These are phyloP conservation scores for Russula brevipes DNA, from an alignment of 768 basidiomycete species.

Conservation along the genomic window DNA sequence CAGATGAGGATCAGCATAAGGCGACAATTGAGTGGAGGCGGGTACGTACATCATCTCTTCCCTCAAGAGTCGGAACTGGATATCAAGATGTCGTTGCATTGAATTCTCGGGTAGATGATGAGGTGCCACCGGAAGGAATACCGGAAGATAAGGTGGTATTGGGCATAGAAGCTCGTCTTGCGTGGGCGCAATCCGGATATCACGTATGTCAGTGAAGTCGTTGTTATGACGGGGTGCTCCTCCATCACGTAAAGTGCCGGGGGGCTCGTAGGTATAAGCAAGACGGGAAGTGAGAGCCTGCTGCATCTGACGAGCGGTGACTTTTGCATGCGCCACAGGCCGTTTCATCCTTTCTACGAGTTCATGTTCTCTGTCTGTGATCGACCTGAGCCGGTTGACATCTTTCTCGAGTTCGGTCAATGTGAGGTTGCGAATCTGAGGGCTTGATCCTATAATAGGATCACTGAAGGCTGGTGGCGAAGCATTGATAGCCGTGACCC, in stretches of 20 bases:
- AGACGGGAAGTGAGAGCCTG: constrained; percentile 40
- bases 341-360: constrained; percentile 30
- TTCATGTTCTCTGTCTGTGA: constrained; percentile 48
- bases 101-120: constrained; percentile 53
- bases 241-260: constrained; percentile 43
- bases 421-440: constrained; percentile 36
- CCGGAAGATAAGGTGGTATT: constrained; percentile 54
- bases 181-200: constrained; percentile 68
- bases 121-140: constrained; percentile 53
- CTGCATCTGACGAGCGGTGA: constrained; percentile 26
- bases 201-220: constrained; percentile 48
- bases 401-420: constrained; percentile 34
- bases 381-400: constrained; percentile 35
- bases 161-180: constrained; percentile 54
- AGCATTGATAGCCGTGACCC: constrained; percentile 40
- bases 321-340: not conserved
- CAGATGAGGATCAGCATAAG: not conserved
- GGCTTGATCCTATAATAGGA: constrained; percentile 33
- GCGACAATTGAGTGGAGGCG: not conserved
- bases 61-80: constrained; percentile 68
- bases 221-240: constrained; percentile 63
- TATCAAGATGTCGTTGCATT: constrained; percentile 64
- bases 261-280: constrained; percentile 46
- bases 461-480: constrained; percentile 44
- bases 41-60: constrained; percentile 60